Base-by-base conservation (phyloP, 2,329 filamentous ascomycete species). In the Clarireedia monteithiana region DNA sequence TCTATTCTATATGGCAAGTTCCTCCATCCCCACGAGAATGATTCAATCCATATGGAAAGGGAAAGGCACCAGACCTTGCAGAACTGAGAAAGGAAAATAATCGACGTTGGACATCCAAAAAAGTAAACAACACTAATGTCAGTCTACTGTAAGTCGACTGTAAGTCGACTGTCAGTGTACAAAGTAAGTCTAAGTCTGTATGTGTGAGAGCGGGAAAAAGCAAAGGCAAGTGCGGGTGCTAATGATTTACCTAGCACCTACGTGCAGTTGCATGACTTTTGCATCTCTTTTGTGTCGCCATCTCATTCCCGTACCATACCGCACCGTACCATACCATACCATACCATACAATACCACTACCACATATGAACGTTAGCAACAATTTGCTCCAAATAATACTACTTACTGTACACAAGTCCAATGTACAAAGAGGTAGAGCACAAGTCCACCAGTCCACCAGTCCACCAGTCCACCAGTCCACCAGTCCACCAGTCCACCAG, bases 221-320 rank as follows among this genome's bases (percentile, higher is more conserved):
- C 61, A 60, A 64, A 63, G 62, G 63, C 64, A 60, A 60, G 60
- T 60, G 59, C 62, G 63, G 62, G 58, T 64, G 63, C 60, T 62
- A 64, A 63, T 59, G 61, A 63, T 58, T 55, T 50, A 48, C 26
- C 24, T 44, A 44, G 40, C 20, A 44, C 40, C 23, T 44, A 23
- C 40, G 20, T 20, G 17, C 40, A 17, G 40, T 44, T 55, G 53
- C 53, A 55, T 50, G 36, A 50, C 38, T 38, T 44, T 50, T 50
- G 38, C 46, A 55, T 55, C 12, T 49, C 30, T 44, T 26, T 50
- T 26, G n/a, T 34, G 40, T 40, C 26, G 23, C 30, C 14, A 46
- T 53, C 10, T 9, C 40, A 44, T 44, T 15, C 23, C 30, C 30
- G 12, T 9, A 12, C 7, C 39, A 6, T 42, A 20, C 20, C 20